Base-by-base conservation (phyloP, 2,329 filamentous ascomycete species). In the Neopestalotiopsis sp. region DNA sequence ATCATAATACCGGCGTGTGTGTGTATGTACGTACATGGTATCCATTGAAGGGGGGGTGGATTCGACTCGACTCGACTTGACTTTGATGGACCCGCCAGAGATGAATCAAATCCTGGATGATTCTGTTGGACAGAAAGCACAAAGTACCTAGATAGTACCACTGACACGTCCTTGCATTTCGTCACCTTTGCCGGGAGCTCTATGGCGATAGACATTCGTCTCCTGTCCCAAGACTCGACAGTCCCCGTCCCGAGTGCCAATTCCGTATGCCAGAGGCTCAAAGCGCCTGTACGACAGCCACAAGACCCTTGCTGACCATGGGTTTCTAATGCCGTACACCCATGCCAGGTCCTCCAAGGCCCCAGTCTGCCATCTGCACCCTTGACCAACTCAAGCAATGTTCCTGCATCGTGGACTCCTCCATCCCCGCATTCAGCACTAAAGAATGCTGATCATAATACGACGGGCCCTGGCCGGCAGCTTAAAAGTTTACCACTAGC, bases 191-290 rank as follows among this genome's bases (percentile, higher is more conserved):
- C 59, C 28, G 62, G 57, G 56, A 34, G 30, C 28, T 34, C 28
- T 30, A 67, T 67, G 45, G 59, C 52, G 68, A 69, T 69, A 52
- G 65, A 65, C 68, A 69, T 64, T 62, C 10, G 20, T 30, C 59
- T 62, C 28, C 17, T 28, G 17, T 24, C n/a, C 59, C 59, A 34
- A 40, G 45, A n/a, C 17, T n/a, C 14, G 14, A 14, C 14, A 52
- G 34, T 38, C 34, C 34, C 34, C 24, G 3, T 28, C 24, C 24
- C 24, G 24, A 28, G 24, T 52, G 14, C 28, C 28, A 62, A 24
- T 40, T 20, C 57, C 34, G 34, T 38, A 38, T 38, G 45, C 24
- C 34, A 67, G 32, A 56, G 20, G 66, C 32, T 62, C 17, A 42
- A 24, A 40, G 30, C 32, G 20, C 32, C 24, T 42, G 20, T 28